Base-by-base conservation (phyloP, 805 yeast species). In the Candida easanensis region DNA sequence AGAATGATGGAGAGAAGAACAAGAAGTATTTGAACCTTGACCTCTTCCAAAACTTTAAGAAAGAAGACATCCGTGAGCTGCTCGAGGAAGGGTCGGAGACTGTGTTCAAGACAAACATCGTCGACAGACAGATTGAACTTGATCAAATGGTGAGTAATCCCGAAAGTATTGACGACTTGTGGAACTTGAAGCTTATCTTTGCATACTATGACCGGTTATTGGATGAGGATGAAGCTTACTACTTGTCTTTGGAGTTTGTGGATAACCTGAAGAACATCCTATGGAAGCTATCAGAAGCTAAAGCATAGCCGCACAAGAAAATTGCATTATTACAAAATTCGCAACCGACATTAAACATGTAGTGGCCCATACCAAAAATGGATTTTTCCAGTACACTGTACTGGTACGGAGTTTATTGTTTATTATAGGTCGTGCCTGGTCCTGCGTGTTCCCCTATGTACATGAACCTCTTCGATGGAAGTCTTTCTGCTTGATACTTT, bases 141-240 rank as follows among this genome's bases (percentile, higher is more conserved):
- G 61, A 61, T 21, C 56, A 57, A 3, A 61, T 75, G 53, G 77
- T 78, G 1, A 44, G 45, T 4, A 50, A 53, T 1, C 82, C 84
- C 0, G 40, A 47, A 11, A 56, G 61, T 1, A 50, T 69, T 4
- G 82, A 81, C 37, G 86, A 82, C 42, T 61, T 84, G 41, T 78
- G 86, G 82, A 82, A 80, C 51, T 61, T 84, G 45, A 74, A 75
- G 46, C 58, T 84, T 38, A 60, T 84, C 8, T 80, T 84, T 63
- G 75, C 80, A 14, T 84, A 70, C 62, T 71, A 77, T 32, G 87
- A 83, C 42, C 61, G 65, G 38, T 49, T 64, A 19, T 45, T 68
- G 30, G 53, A 53, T 13, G 65, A 62, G 25, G 69, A 69, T 5
- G 52, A 58, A 13, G 44, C 48, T 2, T 67, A 66, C 45, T 79